Evolutionary conservation across 768 basidiomycete genomes (phyloP), one percentile per base, ranked within the genome.

Genomic region (Thelephora ganbajun): DNA sequence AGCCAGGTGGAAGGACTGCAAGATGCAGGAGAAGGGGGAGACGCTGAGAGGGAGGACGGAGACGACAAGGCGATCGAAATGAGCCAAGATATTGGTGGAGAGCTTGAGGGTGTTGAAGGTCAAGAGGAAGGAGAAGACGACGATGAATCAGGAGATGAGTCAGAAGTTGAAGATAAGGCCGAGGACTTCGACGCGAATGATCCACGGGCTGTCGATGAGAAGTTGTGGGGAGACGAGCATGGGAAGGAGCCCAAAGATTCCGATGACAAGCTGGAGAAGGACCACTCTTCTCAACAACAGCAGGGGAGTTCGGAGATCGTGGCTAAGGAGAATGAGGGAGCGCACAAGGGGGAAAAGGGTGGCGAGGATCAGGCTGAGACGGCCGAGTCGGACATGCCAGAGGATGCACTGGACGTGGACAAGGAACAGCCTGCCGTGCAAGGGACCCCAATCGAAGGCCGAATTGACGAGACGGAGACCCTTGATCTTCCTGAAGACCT

Each of bases 1-100:
- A 84, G 86, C 56, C 94, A 99, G 56, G 86, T 98, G 6, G 96
- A 99, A 57, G 96, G 96, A 0, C 68, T 98, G 19, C 76, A 80
- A 59, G 84, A 77, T 12, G 81, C 87, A 16, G 70, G 73, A 20
- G 63, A 60, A 2, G 69, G 73, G 11, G 63, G 62, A 13, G 63
- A 74, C 14, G 71, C 75, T 19, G 61, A 67, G 9, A 64, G 70
- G 6, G 65, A 72, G 13, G 64, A 71, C 20, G 77, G 79, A 47
- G 74, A 83, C 35, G 76, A 79, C 35, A 79, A 89, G 48, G 85
- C 88, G 2, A 76, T 97, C 41, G 91, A 96, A 64, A 93, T 97
- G 87, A 74, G 72, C 46, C 79, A 87, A 33, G 91, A 97, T 63
- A 80, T 98, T 54, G 89, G 79, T 18, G 94, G 90, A 2, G 76